Evolutionary conservation across 1,139 yeast genomes (phyloP).

Genomic region (Suzukiozyma palmioleophila): DNA sequence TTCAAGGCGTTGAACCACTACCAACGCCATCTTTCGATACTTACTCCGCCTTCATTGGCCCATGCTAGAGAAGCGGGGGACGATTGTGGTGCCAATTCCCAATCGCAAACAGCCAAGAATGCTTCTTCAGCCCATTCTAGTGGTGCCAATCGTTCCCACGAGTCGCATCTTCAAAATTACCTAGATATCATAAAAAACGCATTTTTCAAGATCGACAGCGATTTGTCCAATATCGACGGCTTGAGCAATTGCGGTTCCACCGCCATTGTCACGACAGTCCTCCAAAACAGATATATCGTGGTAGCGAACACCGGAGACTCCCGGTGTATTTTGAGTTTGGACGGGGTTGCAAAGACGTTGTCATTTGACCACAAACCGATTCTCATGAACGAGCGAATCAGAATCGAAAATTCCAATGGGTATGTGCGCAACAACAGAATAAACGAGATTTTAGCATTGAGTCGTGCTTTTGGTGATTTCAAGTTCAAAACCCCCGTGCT

Average conservation of each 20-base stretch:
- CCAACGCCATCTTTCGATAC: neutral
- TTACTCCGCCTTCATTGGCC: neutral
- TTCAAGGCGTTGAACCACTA: slow-evolving; percentile 22
- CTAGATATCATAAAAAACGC: slow-evolving; percentile 44
- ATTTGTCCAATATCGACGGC: slow-evolving; percentile 41
- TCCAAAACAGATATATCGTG: slow-evolving; percentile 44
- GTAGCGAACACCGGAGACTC: slow-evolving; percentile 78
- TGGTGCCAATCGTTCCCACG: neutral
- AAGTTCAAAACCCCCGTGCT: slow-evolving; percentile 52
- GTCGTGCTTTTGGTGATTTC: slow-evolving; percentile 77
- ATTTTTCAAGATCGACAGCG: slow-evolving; percentile 55
- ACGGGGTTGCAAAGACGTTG: slow-evolving; percentile 54
- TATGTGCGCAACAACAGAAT: slow-evolving; percentile 65
- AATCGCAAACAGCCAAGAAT: neutral
- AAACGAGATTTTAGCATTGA: slow-evolving; percentile 67
- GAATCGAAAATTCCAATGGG: slow-evolving; percentile 74
- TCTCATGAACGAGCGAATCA: slow-evolving; percentile 66
- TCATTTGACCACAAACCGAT: slow-evolving; percentile 78
- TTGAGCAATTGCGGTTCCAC: slow-evolving; percentile 62
- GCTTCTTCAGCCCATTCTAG: neutral
- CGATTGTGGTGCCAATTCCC: too few relatives aligned
- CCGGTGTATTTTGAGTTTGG: slow-evolving; percentile 54
- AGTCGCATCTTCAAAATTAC: slow-evolving; percentile 11
- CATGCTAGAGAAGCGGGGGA: too few relatives aligned
- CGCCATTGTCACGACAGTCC: slow-evolving; percentile 52